These are phyloP conservation scores for Poterioochromonas sp. DNA, from an alignment of 352 stramenopile genomes.

Conservation along the genomic window DNA sequence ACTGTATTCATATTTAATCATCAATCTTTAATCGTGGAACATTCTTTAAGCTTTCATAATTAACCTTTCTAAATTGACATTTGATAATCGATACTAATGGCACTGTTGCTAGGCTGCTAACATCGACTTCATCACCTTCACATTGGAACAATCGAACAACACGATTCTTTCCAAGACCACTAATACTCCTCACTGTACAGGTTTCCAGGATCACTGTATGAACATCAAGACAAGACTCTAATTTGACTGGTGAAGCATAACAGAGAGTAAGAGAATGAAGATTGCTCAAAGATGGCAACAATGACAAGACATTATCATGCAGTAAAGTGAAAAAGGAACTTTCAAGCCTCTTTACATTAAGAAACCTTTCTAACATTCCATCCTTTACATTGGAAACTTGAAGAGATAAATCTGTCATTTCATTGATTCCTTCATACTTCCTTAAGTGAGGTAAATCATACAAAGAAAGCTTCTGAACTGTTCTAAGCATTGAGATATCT, in stretches of 20 bases:
- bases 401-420: neutral
- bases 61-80: slow-evolving; percentile 10
- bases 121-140: too few relatives aligned
- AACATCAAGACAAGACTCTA: too few relatives aligned
- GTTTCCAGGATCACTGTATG: too few relatives aligned
- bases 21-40: too few relatives aligned
- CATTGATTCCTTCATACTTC: neutral
- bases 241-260: too few relatives aligned
- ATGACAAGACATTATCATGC: neutral
- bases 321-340: neutral
- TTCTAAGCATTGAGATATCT: slow-evolving; percentile 8
- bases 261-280: neutral
- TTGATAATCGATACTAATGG: neutral
- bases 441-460: neutral
- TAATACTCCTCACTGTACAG: too few relatives aligned
- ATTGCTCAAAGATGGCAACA: neutral
- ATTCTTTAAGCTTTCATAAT: too few relatives aligned
- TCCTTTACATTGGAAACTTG: neutral
- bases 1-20: too few relatives aligned
- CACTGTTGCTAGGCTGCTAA: neutral
- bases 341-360: neutral
- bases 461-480: neutral
- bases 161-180: too few relatives aligned
- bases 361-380: slow-evolving; percentile 4
- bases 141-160: too few relatives aligned